Conservation (phyloP, 768 basidiomycete genomes). For the Epithele typhae region DNA sequence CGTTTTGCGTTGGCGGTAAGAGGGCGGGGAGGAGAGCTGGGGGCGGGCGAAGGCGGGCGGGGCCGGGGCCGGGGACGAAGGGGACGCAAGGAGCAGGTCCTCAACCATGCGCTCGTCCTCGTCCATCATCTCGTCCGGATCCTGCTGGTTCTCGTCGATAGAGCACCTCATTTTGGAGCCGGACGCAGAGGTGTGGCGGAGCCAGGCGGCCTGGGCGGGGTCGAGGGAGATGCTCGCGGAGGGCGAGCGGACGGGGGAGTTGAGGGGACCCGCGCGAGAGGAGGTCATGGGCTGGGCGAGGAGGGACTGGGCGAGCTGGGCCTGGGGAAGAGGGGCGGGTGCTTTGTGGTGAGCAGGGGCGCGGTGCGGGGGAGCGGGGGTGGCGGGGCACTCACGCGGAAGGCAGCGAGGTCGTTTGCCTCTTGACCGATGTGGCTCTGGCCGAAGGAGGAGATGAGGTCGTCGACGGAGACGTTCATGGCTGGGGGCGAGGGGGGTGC, state of each 20-base stretch:
- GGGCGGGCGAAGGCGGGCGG: conserved; percentile 17
- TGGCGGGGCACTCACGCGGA: conserved; percentile 34
- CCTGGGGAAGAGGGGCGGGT: conserved; percentile 25
- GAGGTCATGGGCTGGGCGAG: conserved; percentile 28
- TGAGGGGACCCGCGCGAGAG: conserved; percentile 8
- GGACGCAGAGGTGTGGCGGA: conserved; percentile 1
- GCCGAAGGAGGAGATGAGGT: conserved; percentile 45
- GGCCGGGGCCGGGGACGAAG: conserved; percentile 12
- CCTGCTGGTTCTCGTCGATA: conserved; percentile 26
- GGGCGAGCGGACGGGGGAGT: conserved; percentile 23
- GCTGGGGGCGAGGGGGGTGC: too few relatives aligned
- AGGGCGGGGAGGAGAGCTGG: conserved; percentile 8
- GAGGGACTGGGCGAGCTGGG: conserved; percentile 44
- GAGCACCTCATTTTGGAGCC: conserved; percentile 17
- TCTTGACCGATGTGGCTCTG: conserved; percentile 50
- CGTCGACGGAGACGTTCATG: conserved; percentile 35
- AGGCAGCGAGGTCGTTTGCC: conserved; percentile 44
- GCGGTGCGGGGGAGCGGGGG: conserved; percentile 1
- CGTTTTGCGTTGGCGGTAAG: conserved; percentile 11
- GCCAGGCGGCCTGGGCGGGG: conserved; percentile 16
- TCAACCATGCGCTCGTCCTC: conserved; percentile 44
- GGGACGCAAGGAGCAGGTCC: conserved; percentile 38
- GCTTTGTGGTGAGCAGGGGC: neutral
- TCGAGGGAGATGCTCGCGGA: conserved; percentile 23
- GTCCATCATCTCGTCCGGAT: conserved; percentile 36